phyloP scores from a whole-genome alignment of 345 rosid species.

The Eucalyptus curtisii region DNA sequence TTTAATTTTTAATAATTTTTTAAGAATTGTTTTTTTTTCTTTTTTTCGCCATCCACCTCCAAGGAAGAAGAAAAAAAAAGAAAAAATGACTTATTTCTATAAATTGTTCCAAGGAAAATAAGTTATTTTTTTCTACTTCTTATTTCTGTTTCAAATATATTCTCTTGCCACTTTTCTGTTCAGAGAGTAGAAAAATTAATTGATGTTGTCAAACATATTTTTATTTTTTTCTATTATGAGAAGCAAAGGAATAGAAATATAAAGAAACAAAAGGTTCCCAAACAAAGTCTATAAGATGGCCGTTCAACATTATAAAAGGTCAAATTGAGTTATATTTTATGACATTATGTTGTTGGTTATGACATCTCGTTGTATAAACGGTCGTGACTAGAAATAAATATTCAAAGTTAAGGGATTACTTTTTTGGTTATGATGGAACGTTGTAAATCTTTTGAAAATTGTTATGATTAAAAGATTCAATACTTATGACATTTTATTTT shows the following conservation, averaged over 20 bases:
- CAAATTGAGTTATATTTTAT: not conserved
- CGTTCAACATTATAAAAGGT: not conserved
- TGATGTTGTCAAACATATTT: too few species aligned
- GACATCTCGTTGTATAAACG: not conserved
- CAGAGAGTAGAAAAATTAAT: too few species aligned
- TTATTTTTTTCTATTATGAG: too few species aligned
- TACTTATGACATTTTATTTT: not conserved
- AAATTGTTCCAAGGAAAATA: too few species aligned
- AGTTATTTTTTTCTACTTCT: too few species aligned
- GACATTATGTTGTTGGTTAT: not conserved
- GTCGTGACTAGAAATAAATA: not conserved
- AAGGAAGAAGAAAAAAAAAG: too few species aligned
- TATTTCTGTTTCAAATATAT: too few species aligned
- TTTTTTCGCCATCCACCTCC: accelerated
- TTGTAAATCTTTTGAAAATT: not conserved
- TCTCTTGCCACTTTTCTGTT: accelerated
- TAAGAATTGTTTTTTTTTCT: too few species aligned
- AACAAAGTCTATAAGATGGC: not conserved
- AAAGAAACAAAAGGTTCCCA: too few species aligned
- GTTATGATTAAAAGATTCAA: not conserved
- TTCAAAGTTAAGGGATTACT: not conserved
- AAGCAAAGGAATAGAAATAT: too few species aligned
- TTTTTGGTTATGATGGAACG: not conserved
- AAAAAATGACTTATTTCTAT: too few species aligned
- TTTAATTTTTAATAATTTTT: too few species aligned